Evolutionary conservation across 805 yeast species (phyloP), one percentile per base, ranked within the genome.

Genomic region (Kuraishia molischiana): DNA sequence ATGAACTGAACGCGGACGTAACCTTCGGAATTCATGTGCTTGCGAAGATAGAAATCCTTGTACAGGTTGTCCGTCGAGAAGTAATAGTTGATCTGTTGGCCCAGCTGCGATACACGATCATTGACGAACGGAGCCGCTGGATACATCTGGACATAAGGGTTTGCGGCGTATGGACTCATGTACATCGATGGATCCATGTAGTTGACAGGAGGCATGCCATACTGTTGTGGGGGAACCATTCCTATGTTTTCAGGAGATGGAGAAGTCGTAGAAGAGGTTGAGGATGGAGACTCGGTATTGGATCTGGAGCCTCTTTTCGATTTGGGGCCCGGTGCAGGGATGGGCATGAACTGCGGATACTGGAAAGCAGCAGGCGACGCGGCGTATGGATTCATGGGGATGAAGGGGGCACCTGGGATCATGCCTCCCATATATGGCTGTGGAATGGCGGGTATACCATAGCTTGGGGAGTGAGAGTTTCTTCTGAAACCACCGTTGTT

Each of bases 51-150:
- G 36, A 79, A 64, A 62, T 92, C 98, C 61, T 86, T 84, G 49
- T 81, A 66, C 60, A 92, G 69, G 61, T 92, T 92, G 50, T 86
- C 95, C 37, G 79, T 67, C 24, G 95, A 80, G 64, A 92, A 84
- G 59, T 92, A 92, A 66, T 92, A 92, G 54, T 85, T 90, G 38
- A 90, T 66, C 66, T 89, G 97, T 14, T 35, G 32, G n/a, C 28
- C 17, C 24, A 35, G 32, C 57, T 56, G 58, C 4, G 72, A 50
- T 22, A 55, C 41, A 17, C 49, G 46, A 15, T 35, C 37, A 13
- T 28, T 32, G 13, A 41, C 39, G 5, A 44, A 39, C 41, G 52
- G 49, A 18, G 32, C 32, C 10, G 35, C 21, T 5, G 29, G 31
- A 19, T 35, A 35, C 32, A 29, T 28, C 4, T 24, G 37, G 6